These are phyloP conservation scores for Penicillium waksmanii DNA, from an alignment of 495 filamentous ascomycete species.

Conservation along the genomic window DNA sequence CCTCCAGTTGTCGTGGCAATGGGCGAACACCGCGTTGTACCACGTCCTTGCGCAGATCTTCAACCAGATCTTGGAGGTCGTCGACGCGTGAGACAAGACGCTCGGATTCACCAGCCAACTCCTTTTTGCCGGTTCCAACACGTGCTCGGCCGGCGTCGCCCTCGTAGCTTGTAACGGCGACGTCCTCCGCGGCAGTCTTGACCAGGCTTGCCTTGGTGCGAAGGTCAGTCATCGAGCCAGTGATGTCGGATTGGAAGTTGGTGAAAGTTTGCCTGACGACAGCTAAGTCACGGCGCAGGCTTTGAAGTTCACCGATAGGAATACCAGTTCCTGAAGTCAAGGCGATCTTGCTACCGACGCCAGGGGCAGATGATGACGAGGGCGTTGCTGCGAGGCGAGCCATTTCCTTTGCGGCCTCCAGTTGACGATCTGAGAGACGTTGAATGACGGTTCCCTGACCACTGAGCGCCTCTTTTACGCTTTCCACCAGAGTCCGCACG, in stretches of 20 bases:
- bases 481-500: slow-evolving; percentile 76
- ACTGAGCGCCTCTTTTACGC: slow-evolving; percentile 75
- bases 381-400: slow-evolving; percentile 76
- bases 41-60: slow-evolving; percentile 97
- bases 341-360: slow-evolving; percentile 21
- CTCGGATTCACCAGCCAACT: slow-evolving; percentile 81
- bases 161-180: slow-evolving; percentile 63
- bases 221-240: slow-evolving; percentile 82
- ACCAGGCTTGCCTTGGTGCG: slow-evolving; percentile 77
- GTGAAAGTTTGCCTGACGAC: slow-evolving; percentile 92
- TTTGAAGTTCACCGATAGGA: slow-evolving; percentile 78
- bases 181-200: slow-evolving; percentile 73
- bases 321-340: slow-evolving; percentile 42
- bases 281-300: slow-evolving; percentile 85
- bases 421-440: slow-evolving; percentile 87
- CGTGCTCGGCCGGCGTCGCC: slow-evolving; percentile 78
- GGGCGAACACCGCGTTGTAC: slow-evolving; percentile 91
- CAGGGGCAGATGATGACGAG: slow-evolving; percentile 41
- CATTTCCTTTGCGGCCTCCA: slow-evolving; percentile 89
- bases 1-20: slow-evolving; percentile 86
- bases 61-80: slow-evolving; percentile 92
- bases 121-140: slow-evolving; percentile 83
- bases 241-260: slow-evolving; percentile 83
- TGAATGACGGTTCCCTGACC: slow-evolving; percentile 80
- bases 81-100: slow-evolving; percentile 88